A percentile compares a stretch with the other conserved stretches of the same genome.
Conservation (phyloP, 2,329 filamentous ascomycete genomes). For the Penicillium vulpinum region DNA sequence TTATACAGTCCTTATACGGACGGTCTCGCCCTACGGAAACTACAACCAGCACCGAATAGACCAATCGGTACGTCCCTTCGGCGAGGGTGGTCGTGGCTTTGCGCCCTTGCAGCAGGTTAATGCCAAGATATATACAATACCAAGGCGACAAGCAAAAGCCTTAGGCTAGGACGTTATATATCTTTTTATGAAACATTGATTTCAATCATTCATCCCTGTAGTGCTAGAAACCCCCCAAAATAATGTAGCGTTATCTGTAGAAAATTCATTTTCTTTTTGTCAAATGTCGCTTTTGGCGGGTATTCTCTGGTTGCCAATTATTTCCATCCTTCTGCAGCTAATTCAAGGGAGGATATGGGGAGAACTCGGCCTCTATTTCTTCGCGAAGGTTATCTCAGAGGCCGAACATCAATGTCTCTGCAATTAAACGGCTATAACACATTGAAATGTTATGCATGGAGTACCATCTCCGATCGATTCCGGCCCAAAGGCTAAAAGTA, state of each 20-base stretch:
- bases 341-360: neutral
- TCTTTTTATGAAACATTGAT: neutral
- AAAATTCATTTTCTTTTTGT: no score
- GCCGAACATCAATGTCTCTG: neutral
- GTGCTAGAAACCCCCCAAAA: neutral
- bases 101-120: neutral
- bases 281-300: neutral
- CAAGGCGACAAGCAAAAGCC: neutral
- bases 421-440: neutral
- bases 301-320: neutral
- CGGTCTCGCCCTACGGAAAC: neutral
- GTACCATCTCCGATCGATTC: neutral
- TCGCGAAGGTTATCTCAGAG: neutral
- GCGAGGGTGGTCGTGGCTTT: neutral
- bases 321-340: neutral
- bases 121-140: neutral
- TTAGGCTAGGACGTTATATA: neutral
- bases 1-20: neutral
- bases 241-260: neutral
- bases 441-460: neutral
- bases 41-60: neutral
- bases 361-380: neutral
- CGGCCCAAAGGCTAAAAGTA: neutral
- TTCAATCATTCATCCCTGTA: neutral
- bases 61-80: neutral